Evolutionary conservation across 202 grass and related monocot genomes (phyloP).

Genomic region (Setaria italica): DNA sequence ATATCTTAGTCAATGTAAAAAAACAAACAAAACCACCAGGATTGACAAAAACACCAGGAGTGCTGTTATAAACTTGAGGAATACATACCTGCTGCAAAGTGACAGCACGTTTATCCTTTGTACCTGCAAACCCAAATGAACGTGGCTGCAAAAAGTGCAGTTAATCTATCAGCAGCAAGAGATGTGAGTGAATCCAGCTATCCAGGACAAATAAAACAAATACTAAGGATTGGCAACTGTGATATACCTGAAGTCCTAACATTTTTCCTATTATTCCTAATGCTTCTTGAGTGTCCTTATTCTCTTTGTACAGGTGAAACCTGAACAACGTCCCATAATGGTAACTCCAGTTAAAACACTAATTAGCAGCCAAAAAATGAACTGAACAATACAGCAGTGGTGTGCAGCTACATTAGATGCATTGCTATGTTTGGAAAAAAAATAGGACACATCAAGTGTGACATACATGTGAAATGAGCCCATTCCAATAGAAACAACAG

Average conservation of each 20-base stretch:
- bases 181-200: conserved; percentile 13
- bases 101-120: conserved; percentile 94
- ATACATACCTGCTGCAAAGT: conserved; percentile 79
- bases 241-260: conserved; percentile 84
- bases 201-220: conserved; percentile 32
- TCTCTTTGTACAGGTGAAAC: conserved; percentile 97
- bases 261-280: conserved; percentile 96
- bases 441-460: neutral
- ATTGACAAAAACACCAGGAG: neutral
- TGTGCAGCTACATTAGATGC: neutral
- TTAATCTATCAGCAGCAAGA: conserved; percentile 44
- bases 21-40: neutral
- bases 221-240: neutral
- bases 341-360: conserved; percentile 29
- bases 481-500: conserved; percentile 14
- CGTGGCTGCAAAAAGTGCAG: conserved; percentile 63
- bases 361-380: conserved; percentile 30
- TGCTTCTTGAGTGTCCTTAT: conserved; percentile 96
- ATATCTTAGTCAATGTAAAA: conserved; percentile 10
- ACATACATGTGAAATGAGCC: conserved; percentile 1
- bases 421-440: conserved; percentile 5
- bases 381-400: neutral
- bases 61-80: conserved; percentile 12
- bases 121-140: conserved; percentile 94
- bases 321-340: conserved; percentile 46